Evolutionary conservation across 768 basidiomycete genomes (phyloP), one percentile per base, ranked within the genome.

Genomic region (Lactarius tabidus): DNA sequence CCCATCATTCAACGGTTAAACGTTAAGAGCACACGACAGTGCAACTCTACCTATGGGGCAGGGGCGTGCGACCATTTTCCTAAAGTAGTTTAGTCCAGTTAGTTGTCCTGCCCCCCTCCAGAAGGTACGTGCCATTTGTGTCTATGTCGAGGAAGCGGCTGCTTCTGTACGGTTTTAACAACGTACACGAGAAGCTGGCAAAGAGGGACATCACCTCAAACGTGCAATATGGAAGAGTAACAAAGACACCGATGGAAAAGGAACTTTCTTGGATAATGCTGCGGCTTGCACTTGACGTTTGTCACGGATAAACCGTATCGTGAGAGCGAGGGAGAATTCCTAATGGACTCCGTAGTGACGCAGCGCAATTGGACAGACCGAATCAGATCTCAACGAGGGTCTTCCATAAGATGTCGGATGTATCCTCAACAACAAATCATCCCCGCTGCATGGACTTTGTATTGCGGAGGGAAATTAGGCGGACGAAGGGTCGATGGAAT

Each of bases 271-370:
- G 48, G 28, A 61, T 2, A 15, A 61, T 31, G 48, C 39, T 39
- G 43, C 15, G 23, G 36, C 10, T 26, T 33, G n/a, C 8, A 35
- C 23, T 65, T 41, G 38, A 59, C 39, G 26, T 33, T 39, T 54
- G 57, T 66, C 39, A 54, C n/a, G 17, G 65, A 45, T 53, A 54
- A 51, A 54, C 54, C 57, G 14, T 33, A 28, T 33, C 23, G 33
- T 61, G 60, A 23, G 51, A 62, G 53, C 26, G 33, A n/a, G n/a
- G 26, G 39, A 6, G 26, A 36, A 33, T 38, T 38, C 36, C 33
- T 18, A 23, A 33, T 31, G n/a, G 23, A 17, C 20, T 26, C 33
- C 3, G 33, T 3, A 33, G 18, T 23, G 56, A 38, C 17, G 2
- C 53, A 33, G 26, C 18, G 28, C 8, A 8, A 8, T 3, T 33